A percentile compares a stretch with the other conserved stretches of the same genome.
phyloP scores from a whole-genome alignment of 2,329 filamentous ascomycete species.

The Fusarium albidum region DNA sequence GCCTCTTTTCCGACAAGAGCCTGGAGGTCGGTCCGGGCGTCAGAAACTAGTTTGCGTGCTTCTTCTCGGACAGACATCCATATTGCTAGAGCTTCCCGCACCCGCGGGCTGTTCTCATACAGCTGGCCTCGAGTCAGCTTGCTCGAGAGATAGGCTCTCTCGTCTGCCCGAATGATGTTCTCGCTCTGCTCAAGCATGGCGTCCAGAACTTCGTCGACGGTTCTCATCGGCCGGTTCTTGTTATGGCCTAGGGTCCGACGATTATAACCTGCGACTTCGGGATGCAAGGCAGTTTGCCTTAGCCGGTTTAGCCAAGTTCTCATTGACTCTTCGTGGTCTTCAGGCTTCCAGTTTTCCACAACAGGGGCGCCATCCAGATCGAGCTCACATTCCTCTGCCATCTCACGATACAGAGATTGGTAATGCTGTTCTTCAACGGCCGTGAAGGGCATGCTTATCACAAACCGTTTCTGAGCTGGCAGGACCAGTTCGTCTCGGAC shows the following conservation, averaged over 20 bases:
- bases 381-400: slow-evolving; percentile 75
- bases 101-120: slow-evolving; percentile 75
- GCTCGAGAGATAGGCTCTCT: slow-evolving; percentile 70
- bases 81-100: slow-evolving; percentile 72
- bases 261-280: slow-evolving; percentile 77
- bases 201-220: slow-evolving; percentile 85
- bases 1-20: slow-evolving; percentile 50
- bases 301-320: slow-evolving; percentile 79
- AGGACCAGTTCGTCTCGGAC: slow-evolving; percentile 81
- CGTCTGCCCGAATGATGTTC: slow-evolving; percentile 68
- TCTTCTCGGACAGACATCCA: slow-evolving; percentile 69
- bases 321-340: slow-evolving; percentile 76
- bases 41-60: slow-evolving; percentile 61
- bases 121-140: slow-evolving; percentile 79
- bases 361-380: slow-evolving; percentile 70
- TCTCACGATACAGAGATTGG: slow-evolving; percentile 74
- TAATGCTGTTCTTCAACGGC: slow-evolving; percentile 93
- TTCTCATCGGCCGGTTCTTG: slow-evolving; percentile 74
- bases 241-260: slow-evolving; percentile 69
- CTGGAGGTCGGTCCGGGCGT: slow-evolving; percentile 70
- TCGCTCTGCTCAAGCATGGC: slow-evolving; percentile 92
- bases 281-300: slow-evolving; percentile 85
- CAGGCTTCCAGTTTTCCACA: slow-evolving; percentile 68
- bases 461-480: slow-evolving; percentile 83
- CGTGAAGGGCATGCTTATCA: slow-evolving; percentile 90